Evolutionary conservation across 768 basidiomycete genomes (phyloP).

Genomic region (Rubroboletus pulcherrimus): DNA sequence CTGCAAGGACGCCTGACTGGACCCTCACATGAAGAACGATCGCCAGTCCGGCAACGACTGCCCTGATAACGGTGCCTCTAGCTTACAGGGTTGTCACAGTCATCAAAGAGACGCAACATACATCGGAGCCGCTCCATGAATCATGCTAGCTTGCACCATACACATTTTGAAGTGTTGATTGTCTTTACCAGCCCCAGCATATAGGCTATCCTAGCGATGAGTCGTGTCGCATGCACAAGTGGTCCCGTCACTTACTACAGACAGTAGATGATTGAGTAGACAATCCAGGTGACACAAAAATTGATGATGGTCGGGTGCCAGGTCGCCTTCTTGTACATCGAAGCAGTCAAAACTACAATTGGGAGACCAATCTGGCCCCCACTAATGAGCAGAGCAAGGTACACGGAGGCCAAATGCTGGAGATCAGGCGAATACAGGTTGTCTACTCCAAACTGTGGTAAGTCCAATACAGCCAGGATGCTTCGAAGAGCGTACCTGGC

Average conservation of each 20-base stretch:
- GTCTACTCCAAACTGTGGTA: slow-evolving; percentile 2
- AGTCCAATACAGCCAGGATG: neutral
- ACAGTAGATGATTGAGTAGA: slow-evolving; percentile 51
- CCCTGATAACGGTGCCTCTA: slow-evolving; percentile 29
- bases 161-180: slow-evolving; percentile 37
- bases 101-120: slow-evolving; percentile 25
- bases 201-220: slow-evolving; percentile 29
- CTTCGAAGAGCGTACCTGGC: slow-evolving; percentile 13
- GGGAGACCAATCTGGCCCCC: slow-evolving; percentile 55
- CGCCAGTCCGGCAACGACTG: slow-evolving; percentile 37
- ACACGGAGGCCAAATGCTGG: slow-evolving; percentile 35
- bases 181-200: slow-evolving; percentile 24
- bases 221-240: neutral
- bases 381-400: slow-evolving; percentile 44
- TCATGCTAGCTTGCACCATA: slow-evolving; percentile 48
- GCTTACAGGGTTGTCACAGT: neutral
- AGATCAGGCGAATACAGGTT: slow-evolving; percentile 18
- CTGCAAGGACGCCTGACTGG: neutral
- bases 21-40: slow-evolving; percentile 40
- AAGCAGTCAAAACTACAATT: slow-evolving; percentile 43
- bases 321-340: slow-evolving; percentile 39
- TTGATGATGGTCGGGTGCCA: slow-evolving; percentile 54
- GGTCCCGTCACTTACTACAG: slow-evolving; percentile 41
- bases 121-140: slow-evolving; percentile 53
- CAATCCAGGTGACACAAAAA: slow-evolving; percentile 53